Conservation (phyloP, 129 eudicot species). For the Ambrosia artemisiifolia region DNA sequence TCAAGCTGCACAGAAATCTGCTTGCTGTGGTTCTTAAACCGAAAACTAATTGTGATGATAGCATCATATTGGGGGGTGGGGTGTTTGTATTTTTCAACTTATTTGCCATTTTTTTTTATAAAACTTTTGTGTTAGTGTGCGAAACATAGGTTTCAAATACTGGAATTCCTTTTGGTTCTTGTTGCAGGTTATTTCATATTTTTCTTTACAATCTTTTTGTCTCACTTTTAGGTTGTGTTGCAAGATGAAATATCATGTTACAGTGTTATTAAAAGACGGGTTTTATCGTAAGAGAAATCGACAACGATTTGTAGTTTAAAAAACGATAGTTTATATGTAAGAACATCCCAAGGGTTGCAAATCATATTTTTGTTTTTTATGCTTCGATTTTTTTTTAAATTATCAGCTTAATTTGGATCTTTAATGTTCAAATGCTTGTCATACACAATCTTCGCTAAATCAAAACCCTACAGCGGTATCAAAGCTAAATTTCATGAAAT, state of each 20-base stretch:
- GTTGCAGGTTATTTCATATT: constrained; percentile 16
- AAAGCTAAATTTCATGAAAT: no score
- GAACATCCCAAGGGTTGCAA: no score
- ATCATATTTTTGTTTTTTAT: no score
- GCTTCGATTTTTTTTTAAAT: no score
- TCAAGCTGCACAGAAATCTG: constrained; percentile 40
- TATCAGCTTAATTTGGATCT: no score
- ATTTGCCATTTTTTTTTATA: constrained; percentile 18
- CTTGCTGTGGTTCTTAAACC: constrained; percentile 38
- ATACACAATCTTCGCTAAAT: no score
- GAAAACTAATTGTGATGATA: constrained; percentile 28
- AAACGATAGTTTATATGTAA: no score
- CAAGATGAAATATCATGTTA: constrained; percentile 9
- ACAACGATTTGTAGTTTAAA: no score
- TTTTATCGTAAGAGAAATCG: background rate
- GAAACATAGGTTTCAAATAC: constrained; percentile 30
- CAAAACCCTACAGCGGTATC: no score
- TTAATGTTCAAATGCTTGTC: no score
- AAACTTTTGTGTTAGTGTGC: constrained; percentile 34
- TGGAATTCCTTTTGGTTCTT: constrained; percentile 6
- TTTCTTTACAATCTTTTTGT: constrained; percentile 6
- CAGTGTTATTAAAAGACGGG: background rate
- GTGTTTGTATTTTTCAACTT: constrained; percentile 34
- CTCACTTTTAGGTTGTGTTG: constrained; percentile 14
- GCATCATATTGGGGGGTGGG: constrained; percentile 5